Base-by-base conservation (phyloP, 768 basidiomycete genomes). In the Suillus fuscotomentosus region DNA sequence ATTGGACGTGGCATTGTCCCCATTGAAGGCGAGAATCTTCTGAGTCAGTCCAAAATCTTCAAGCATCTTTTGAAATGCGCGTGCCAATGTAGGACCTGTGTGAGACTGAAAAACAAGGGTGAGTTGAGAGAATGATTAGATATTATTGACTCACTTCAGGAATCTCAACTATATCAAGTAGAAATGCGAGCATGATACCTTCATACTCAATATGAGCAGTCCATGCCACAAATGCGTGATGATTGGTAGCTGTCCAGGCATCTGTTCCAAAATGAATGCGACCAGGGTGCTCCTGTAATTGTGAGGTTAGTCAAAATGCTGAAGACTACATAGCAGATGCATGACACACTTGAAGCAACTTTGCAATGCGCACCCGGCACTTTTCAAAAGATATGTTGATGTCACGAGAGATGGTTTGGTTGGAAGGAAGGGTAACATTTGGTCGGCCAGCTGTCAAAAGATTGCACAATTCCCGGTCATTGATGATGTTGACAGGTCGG, bases 81-180 rank as follows among this genome's bases (percentile, higher is more conserved):
- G 3, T 27, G 27, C 27, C 27, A 27, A 27, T 27, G 3, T 27
- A 27, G 27, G 2, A 27, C 27, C 27, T 27, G 27, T 27, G 27
- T 27, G 27, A 27, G 3, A 27, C 27, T 27, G 27, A 27, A 27
- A 27, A 27, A 27, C 27, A 27, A 27, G 27, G 27, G 27, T 27
- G 0, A 27, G 3, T 27, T 3, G 3, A 27, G 27, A 27, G 0
- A 27, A 27, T 27, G 27, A 42, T 42, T 42, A 42, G 15, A 70
- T 0, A 60, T 66, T 1, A 11, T 59, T 0, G 73, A 78, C 1
- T 79, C 64, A 54, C 75, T 73, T 2, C 20, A 2, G 72, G 61
- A 7, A 78, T 73, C 60, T 78, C 75, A 17, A 75, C 66, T 3
- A 77, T 42, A 63, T 79, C 78, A 1, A 79, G 53, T 2, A 73